These are phyloP conservation scores for Heracleum sosnowskyi DNA, from an alignment of 129 eudicot genomes.

Conservation along the genomic window DNA sequence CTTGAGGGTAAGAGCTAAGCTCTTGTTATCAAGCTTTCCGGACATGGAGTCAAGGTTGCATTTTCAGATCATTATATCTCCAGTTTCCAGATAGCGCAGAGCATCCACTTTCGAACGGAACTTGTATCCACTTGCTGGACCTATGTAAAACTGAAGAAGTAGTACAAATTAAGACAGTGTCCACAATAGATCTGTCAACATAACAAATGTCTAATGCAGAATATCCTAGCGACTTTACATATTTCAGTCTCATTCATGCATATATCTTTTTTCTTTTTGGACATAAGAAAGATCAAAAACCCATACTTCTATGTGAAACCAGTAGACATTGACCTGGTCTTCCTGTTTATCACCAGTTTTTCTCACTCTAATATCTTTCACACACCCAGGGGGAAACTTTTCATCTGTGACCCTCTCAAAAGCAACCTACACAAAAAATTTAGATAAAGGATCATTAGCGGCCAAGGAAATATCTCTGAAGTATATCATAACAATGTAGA, in stretches of 20 bases:
- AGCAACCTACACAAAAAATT: too few species aligned
- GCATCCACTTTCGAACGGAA: conserved; percentile 68
- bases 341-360: conserved; percentile 19
- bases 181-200: too few species aligned
- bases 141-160: conserved; percentile 44
- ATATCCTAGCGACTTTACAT: too few species aligned
- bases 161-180: neutral
- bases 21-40: conserved; percentile 57
- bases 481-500: too few species aligned
- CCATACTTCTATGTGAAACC: neutral
- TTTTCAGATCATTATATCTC: conserved; percentile 45
- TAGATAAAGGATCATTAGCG: too few species aligned
- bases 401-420: too few species aligned
- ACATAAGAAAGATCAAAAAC: neutral
- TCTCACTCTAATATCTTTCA: too few species aligned
- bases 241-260: too few species aligned
- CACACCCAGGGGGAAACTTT: too few species aligned
- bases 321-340: conserved; percentile 39
- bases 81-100: conserved; percentile 53
- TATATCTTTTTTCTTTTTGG: too few species aligned
- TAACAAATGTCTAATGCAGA: too few species aligned
- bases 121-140: conserved; percentile 44
- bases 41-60: conserved; percentile 43
- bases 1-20: conserved; percentile 82
- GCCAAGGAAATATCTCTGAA: too few species aligned